These are phyloP conservation scores for Sanghuangporus sanghuang DNA, from an alignment of 1,284 basidiomycete genomes.

Conservation along the genomic window DNA sequence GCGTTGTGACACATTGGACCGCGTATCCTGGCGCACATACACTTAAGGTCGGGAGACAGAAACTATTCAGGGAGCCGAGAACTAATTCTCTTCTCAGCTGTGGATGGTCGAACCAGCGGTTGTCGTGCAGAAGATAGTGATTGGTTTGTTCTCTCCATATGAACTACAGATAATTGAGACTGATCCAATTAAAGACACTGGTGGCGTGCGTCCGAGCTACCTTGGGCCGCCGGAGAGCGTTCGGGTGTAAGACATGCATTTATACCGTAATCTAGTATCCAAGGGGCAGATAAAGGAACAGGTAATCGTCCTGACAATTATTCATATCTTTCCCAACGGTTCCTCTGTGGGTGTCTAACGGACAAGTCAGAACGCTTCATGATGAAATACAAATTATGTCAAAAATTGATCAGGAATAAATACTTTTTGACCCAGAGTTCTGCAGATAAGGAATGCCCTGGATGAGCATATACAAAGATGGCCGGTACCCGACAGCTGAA, in stretches of 20 bases:
- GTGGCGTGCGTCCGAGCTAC: constrained; percentile 49
- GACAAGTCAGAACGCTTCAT: too few species aligned
- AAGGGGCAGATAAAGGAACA: neutral
- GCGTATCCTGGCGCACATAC: constrained; percentile 50
- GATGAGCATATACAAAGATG: too few species aligned
- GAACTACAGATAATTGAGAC: neutral
- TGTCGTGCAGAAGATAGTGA: constrained; percentile 58
- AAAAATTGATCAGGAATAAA: too few species aligned
- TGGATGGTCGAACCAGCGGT: constrained; percentile 58
- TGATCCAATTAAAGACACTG: constrained; percentile 26
- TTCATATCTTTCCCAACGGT: neutral
- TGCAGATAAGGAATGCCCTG: too few species aligned
- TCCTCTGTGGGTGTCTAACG: too few species aligned
- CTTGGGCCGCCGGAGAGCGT: constrained; percentile 60
- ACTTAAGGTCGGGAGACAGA: constrained; percentile 38
- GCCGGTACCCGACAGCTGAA: too few species aligned
- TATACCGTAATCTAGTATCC: neutral
- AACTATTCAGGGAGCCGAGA: neutral
- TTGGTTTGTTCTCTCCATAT: constrained; percentile 24
- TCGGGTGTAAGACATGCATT: constrained; percentile 6
- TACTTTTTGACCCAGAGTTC: too few species aligned
- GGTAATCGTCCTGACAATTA: neutral
- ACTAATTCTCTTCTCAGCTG: constrained; percentile 23
- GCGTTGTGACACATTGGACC: constrained; percentile 35
- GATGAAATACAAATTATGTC: too few species aligned